phyloP scores from a whole-genome alignment of 148 eudicot species.

The Pharnaceum exiguum region DNA sequence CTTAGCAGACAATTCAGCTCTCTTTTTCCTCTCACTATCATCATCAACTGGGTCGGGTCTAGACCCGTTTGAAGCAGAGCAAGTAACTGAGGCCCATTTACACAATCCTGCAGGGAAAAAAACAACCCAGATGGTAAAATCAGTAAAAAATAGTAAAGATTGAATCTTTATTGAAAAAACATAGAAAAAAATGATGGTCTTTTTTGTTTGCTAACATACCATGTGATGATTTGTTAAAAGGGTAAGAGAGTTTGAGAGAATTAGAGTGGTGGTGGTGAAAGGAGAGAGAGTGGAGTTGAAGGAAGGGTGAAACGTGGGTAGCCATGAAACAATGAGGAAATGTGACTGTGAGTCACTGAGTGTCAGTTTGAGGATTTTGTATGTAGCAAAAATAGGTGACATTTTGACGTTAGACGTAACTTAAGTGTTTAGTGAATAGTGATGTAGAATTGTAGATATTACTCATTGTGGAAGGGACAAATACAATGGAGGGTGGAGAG shows the following conservation, averaged over 20 bases:
- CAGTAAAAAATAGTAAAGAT: neutral
- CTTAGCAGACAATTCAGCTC: conserved; percentile 71
- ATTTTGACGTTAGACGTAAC: too few species aligned
- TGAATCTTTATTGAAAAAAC: neutral
- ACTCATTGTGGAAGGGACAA: too few species aligned
- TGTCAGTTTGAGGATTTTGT: too few species aligned
- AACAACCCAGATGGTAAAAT: conserved; percentile 2
- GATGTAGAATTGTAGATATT: too few species aligned
- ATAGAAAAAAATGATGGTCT: conserved; percentile 1
- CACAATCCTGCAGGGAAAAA: conserved; percentile 32
- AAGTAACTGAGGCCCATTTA: conserved; percentile 34
- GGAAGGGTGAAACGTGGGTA: conserved; percentile 40
- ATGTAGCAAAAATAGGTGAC: too few species aligned
- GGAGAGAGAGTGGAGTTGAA: conserved; percentile 27
- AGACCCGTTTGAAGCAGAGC: conserved; percentile 57
- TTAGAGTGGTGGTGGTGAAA: conserved; percentile 18
- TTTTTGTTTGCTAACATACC: conserved; percentile 1
- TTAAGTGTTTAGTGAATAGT: too few species aligned
- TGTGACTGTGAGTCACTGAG: too few species aligned
- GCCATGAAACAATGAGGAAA: conserved; percentile 44
- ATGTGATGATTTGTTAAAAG: neutral
- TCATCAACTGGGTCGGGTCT: conserved; percentile 42
- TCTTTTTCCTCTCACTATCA: conserved; percentile 49
- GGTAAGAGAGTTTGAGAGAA: conserved; percentile 12
- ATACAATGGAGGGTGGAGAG: too few species aligned